These are phyloP conservation scores for Solanum okadae DNA, from an alignment of 257 asterid species.

Conservation along the genomic window DNA sequence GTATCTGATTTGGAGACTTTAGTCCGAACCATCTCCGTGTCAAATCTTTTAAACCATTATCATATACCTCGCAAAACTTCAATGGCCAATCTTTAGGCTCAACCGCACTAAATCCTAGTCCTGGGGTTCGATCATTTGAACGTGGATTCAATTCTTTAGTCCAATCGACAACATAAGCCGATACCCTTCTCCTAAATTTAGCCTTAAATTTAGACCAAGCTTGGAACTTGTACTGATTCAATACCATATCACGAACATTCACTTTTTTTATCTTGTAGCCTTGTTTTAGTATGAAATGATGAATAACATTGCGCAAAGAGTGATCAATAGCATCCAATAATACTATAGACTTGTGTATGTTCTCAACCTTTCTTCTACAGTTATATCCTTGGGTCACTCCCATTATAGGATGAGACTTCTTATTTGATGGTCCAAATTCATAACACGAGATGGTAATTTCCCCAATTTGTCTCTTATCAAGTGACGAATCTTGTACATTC, in stretches of 20 bases:
- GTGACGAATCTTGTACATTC: background rate
- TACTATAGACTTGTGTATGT: conserved; percentile 68
- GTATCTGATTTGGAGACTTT: conserved; percentile 13
- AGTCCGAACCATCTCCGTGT: conserved; percentile 44
- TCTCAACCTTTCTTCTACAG: conserved; percentile 40
- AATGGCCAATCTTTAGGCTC: conserved; percentile 66
- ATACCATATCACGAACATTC: conserved; percentile 13
- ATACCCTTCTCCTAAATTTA: conserved; percentile 77
- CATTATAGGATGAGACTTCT: conserved; percentile 24
- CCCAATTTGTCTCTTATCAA: conserved; percentile 14
- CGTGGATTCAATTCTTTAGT: conserved; percentile 39
- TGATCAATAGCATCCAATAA: conserved; percentile 33
- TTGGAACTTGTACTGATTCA: conserved; percentile 83
- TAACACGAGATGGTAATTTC: conserved; percentile 39
- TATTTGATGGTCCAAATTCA: conserved; percentile 82
- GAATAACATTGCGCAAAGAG: conserved; percentile 46
- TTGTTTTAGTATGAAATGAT: conserved; percentile 52
- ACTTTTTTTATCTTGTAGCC: conserved; percentile 26
- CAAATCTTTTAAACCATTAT: conserved; percentile 44
- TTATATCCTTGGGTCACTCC: conserved; percentile 77
- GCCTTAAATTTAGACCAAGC: conserved; percentile 94
- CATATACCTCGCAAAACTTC: conserved; percentile 56
- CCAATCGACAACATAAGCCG: conserved; percentile 85
- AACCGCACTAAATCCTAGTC: conserved; percentile 45
- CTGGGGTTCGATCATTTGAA: conserved; percentile 72